These are phyloP conservation scores for Yamadazyma kanchanaburiensis DNA, from an alignment of 1,139 yeast species.

Conservation along the genomic window DNA sequence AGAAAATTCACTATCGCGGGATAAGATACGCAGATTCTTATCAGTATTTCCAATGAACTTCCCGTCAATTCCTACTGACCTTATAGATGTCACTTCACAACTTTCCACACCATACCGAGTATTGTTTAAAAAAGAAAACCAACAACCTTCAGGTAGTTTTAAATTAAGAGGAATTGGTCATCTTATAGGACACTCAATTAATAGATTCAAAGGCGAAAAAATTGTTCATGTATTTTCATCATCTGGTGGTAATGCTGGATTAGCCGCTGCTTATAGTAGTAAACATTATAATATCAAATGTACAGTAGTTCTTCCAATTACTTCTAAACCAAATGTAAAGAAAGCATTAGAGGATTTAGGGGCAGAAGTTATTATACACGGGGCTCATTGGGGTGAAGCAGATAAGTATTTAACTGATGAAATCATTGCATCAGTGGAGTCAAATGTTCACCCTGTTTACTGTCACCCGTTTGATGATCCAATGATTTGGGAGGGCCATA, in stretches of 20 bases:
- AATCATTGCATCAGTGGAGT: slow-evolving; percentile 26
- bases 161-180: slow-evolving; percentile 65
- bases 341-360: slow-evolving; percentile 39
- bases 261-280: slow-evolving; percentile 69
- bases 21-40: no score
- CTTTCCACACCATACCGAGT: slow-evolving; percentile 44
- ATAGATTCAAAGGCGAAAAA: slow-evolving; percentile 12
- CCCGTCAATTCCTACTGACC: slow-evolving; percentile 41
- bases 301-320: slow-evolving; percentile 62
- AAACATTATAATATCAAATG: slow-evolving; percentile 43
- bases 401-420: slow-evolving; percentile 45
- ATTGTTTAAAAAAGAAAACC: slow-evolving; percentile 57
- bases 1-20: no score
- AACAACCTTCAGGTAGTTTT: slow-evolving; percentile 74
- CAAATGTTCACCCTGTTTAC: slow-evolving; percentile 42
- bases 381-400: slow-evolving; percentile 65
- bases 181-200: slow-evolving; percentile 31
- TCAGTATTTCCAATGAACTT: slow-evolving; percentile 3
- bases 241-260: slow-evolving; percentile 79
- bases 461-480: slow-evolving; percentile 72
- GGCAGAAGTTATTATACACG: slow-evolving; percentile 53
- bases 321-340: slow-evolving; percentile 33
- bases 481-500: slow-evolving; percentile 66
- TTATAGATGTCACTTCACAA: slow-evolving; percentile 29
- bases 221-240: slow-evolving; percentile 55